These are phyloP conservation scores for Neurospora terricola DNA, from an alignment of 495 filamentous ascomycete species.

Conservation along the genomic window DNA sequence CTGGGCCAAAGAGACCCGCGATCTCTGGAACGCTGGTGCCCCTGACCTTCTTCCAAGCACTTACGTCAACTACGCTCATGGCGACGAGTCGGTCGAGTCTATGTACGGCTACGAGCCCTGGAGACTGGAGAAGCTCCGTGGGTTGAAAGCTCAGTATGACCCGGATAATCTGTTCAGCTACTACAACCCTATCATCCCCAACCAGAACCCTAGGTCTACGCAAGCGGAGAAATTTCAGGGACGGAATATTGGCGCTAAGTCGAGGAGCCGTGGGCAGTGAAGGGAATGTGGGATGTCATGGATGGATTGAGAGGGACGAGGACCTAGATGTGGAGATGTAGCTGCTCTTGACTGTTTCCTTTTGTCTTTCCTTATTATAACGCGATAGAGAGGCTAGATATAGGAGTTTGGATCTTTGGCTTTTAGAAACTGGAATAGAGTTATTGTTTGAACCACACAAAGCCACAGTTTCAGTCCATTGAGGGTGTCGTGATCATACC, in stretches of 20 bases:
- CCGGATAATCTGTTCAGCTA: conserved; percentile 40
- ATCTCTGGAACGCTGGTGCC: background rate
- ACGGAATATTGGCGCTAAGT: background rate
- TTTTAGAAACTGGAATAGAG: background rate
- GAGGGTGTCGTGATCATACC: background rate
- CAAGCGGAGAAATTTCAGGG: background rate
- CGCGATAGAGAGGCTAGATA: background rate
- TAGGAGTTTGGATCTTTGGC: background rate
- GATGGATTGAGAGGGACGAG: background rate
- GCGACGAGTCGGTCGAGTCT: conserved; percentile 24
- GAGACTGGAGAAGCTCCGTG: conserved; percentile 32
- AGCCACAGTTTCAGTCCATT: fast-evolving
- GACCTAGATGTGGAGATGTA: background rate
- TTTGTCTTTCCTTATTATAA: background rate
- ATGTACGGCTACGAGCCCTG: conserved; percentile 35
- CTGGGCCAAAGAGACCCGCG: background rate
- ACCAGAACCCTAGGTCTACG: background rate
- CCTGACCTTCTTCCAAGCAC: conserved; percentile 14
- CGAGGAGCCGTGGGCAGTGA: background rate
- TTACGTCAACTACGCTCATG: conserved; percentile 28
- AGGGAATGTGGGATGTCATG: background rate
- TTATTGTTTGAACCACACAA: background rate
- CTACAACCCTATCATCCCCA: conserved; percentile 32
- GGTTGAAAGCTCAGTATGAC: conserved; percentile 47
- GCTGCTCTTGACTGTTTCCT: background rate